phyloP scores from a whole-genome alignment of 805 yeast species.

The Kazachstania taianensis region DNA sequence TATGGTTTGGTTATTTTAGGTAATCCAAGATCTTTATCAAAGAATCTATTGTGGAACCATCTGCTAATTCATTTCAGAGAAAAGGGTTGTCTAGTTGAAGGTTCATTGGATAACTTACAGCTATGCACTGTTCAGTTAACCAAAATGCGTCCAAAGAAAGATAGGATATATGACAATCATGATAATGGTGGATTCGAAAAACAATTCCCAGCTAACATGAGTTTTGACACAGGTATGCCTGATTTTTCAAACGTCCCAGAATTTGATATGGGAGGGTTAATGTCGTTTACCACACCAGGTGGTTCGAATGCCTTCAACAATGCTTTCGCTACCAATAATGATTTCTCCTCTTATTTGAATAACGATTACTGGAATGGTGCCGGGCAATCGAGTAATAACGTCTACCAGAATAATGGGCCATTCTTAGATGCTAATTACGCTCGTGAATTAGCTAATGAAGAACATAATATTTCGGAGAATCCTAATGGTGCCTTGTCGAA shows the following conservation, averaged over 20 bases:
- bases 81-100: conserved; percentile 82
- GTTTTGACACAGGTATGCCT: conserved; percentile 9
- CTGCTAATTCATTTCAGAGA: conserved; percentile 71
- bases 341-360: conserved; percentile 18
- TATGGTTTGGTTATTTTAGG: conserved; percentile 76
- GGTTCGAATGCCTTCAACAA: conserved; percentile 11
- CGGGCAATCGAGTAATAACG: conserved; percentile 4
- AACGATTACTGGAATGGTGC: conserved; percentile 18
- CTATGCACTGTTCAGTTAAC: conserved; percentile 51
- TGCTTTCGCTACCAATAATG: conserved; percentile 13
- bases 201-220: conserved; percentile 1
- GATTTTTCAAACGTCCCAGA: conserved; percentile 17
- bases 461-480: conserved; percentile 1
- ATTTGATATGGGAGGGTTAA: conserved; percentile 27
- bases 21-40: conserved; percentile 67
- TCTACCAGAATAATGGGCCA: conserved; percentile 6
- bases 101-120: conserved; percentile 71
- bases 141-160: conserved; percentile 20
- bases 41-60: conserved; percentile 68
- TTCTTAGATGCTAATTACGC: conserved; percentile 17
- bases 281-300: conserved; percentile 24
- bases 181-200: conserved; percentile 10
- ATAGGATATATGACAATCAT: conserved; percentile 9
- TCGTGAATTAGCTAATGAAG: conserved; percentile 11
- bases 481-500: neutral